These are phyloP conservation scores for Cymodocea nodosa DNA, from an alignment of 116 monocot genomes.

Conservation along the genomic window DNA sequence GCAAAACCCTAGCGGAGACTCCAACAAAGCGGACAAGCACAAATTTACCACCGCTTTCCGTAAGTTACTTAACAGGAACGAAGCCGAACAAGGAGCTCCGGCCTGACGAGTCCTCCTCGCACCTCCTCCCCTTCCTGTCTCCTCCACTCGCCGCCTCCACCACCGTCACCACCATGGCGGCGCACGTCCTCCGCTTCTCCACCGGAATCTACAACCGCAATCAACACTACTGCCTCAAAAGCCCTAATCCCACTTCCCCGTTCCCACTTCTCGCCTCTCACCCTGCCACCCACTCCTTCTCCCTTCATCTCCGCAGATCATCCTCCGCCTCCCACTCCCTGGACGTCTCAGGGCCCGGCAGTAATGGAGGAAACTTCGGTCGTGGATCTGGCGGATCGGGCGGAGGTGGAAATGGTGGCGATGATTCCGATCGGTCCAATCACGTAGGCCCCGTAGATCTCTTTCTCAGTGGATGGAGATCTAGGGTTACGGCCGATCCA, in stretches of 20 bases:
- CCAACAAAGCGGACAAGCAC: no score
- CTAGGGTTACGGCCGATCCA: slow-evolving; percentile 64
- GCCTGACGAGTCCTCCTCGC: no score
- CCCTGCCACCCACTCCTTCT: background rate
- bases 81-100: no score
- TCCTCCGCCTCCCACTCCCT: slow-evolving; percentile 1
- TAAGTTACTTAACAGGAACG: no score
- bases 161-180: slow-evolving; percentile 2
- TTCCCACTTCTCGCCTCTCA: background rate
- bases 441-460: slow-evolving; percentile 29
- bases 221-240: background rate
- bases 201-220: background rate
- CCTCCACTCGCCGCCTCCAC: no score
- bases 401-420: background rate
- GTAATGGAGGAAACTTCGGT: background rate
- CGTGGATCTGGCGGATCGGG: background rate
- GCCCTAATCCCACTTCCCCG: background rate
- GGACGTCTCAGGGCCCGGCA: slow-evolving; percentile 1
- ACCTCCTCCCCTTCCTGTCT: no score
- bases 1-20: no score
- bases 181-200: slow-evolving; percentile 10
- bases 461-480: slow-evolving; percentile 63
- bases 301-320: background rate
- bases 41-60: no score
- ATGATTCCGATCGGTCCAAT: slow-evolving; percentile 1